Base-by-base conservation (phyloP, 2,329 filamentous ascomycete species). In the Sclerotiophoma versabilis region DNA sequence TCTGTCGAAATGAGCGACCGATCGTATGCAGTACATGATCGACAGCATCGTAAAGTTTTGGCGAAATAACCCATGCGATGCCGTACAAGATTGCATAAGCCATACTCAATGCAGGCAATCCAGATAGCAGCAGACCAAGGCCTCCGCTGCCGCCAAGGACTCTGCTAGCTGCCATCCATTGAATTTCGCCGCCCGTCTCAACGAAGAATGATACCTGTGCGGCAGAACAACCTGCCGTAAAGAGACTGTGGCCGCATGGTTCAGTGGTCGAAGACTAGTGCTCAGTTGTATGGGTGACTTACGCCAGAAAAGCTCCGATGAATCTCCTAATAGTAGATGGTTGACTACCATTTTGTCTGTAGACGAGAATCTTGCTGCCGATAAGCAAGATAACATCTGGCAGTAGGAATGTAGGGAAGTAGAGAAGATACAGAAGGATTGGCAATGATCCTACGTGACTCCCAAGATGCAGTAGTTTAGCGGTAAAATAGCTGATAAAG, bases 121-220 rank as follows among this genome's bases (percentile, higher is more conserved):
- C 59, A 8, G 59, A 62, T 3, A 62, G 12, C 10, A 62, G 23
- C 5, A 62, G 37, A 2, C 59, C 57, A 9, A 62, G 49, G 20
- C 59, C 59, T 44, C 57, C 59, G 25, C 51, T 58, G n/a, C 59
- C 57, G 7, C 59, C 57, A 9, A 62, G 41, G 2, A 62, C 57
- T 36, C 52, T 52, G 20, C 54, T 58, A 3, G 59, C 59, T 20
- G 59, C 59, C 59, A 62, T 60, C 59, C 59, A 62, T 29, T 62
- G 59, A 19, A 62, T 58, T 34, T 62, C 59, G 15, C 59, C 57
- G 17, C 59, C 59, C 14, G 59, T 62, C 27, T 58, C 59, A 4
- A 60, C 26, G 17, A 52, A 62, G 27, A 60, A 62, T 3, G 59
- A 59, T 26, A 60, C 60, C 10, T 62, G 59, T 14, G 59, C 49